These are phyloP conservation scores for Calonectria crousiana DNA, from an alignment of 2,329 filamentous ascomycete species.

Conservation along the genomic window DNA sequence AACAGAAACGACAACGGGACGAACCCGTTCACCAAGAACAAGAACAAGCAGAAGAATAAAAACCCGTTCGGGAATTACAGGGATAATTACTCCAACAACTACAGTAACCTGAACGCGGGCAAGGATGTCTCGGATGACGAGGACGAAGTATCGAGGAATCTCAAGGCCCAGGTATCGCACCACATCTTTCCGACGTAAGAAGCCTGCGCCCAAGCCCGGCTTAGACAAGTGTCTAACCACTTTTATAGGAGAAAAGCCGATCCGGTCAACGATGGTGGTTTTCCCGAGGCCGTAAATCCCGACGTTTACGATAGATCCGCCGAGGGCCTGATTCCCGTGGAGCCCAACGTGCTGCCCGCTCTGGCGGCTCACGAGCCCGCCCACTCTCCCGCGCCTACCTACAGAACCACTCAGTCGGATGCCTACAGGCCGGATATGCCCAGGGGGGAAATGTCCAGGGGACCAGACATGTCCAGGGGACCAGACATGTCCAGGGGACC, in stretches of 20 bases:
- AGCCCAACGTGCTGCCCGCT: neutral
- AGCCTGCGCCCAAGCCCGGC: neutral
- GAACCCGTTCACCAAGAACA: neutral
- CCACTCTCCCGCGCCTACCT: neutral
- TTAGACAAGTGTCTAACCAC: slow-evolving; percentile 6
- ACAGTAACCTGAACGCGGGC: neutral
- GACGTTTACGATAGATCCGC: slow-evolving; percentile 1
- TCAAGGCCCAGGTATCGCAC: neutral
- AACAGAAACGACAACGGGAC: neutral
- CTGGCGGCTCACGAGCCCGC: neutral
- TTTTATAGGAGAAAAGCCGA: slow-evolving; percentile 11
- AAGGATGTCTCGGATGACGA: neutral
- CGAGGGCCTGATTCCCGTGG: slow-evolving; percentile 31
- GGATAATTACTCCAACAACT: neutral
- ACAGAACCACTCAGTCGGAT: neutral
- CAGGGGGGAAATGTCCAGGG: neutral
- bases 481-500: too few relatives aligned
- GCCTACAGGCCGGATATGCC: neutral
- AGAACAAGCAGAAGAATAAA: neutral
- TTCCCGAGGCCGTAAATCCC: slow-evolving; percentile 34
- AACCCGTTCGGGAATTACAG: neutral
- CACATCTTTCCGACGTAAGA: slow-evolving; percentile 9
- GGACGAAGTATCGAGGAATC: neutral
- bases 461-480: neutral
- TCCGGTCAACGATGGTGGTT: slow-evolving; percentile 31